Conservation (phyloP, 768 basidiomycete species). For the Auricularia auricula-judae region DNA sequence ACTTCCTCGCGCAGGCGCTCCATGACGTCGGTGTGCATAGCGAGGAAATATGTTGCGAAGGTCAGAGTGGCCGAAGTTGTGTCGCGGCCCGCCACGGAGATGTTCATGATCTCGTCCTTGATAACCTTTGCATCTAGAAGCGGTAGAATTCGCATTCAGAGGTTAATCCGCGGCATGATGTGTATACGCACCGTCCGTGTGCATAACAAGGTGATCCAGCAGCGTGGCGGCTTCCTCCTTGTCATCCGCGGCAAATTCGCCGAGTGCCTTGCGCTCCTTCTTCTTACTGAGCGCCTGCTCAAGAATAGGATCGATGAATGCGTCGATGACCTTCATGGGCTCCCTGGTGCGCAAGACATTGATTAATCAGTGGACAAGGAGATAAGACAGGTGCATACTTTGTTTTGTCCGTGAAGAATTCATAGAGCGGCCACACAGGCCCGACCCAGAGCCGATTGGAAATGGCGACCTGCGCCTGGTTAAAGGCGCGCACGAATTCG, state of each 20-base stretch:
- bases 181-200: slow-evolving; percentile 34
- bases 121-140: slow-evolving; percentile 29
- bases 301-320: slow-evolving; percentile 44
- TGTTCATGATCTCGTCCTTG: slow-evolving; percentile 44
- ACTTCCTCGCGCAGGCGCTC: slow-evolving; percentile 40
- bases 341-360: slow-evolving; percentile 4
- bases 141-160: not conserved
- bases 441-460: slow-evolving; percentile 31
- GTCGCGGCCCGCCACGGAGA: slow-evolving; percentile 29
- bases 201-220: slow-evolving; percentile 42
- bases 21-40: slow-evolving; percentile 38
- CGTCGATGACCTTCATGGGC: slow-evolving; percentile 36
- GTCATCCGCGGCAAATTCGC: slow-evolving; percentile 25
- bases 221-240: slow-evolving; percentile 31
- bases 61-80: slow-evolving; percentile 39
- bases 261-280: slow-evolving; percentile 24
- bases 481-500: slow-evolving; percentile 40
- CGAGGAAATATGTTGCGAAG: slow-evolving; percentile 43
- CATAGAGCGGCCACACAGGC: slow-evolving; percentile 37
- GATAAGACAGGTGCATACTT: slow-evolving; percentile 5
- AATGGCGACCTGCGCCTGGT: slow-evolving; percentile 32
- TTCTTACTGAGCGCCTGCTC: slow-evolving; percentile 32
- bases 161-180: slow-evolving; percentile 1
- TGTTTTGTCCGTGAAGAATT: slow-evolving; percentile 41
- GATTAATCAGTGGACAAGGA: too few relatives aligned